Conservation (phyloP, 176 grass and related monocot genomes). For the Cenchrus americanus region DNA sequence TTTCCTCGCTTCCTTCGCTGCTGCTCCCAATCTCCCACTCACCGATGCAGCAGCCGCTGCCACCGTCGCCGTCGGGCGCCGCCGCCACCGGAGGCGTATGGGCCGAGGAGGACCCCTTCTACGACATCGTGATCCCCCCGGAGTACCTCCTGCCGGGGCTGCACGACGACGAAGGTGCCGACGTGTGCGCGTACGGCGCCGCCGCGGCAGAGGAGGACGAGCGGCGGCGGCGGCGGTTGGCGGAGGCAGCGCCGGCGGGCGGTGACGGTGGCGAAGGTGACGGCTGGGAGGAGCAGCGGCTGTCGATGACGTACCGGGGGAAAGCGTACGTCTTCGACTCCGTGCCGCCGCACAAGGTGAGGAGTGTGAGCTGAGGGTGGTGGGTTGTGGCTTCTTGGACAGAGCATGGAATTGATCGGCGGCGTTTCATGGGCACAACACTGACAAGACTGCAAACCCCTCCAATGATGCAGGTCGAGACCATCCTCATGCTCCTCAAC, state of each 20-base stretch:
- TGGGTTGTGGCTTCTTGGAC: background rate
- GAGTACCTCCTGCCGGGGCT: slow-evolving; percentile 4
- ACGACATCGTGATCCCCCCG: slow-evolving; percentile 16
- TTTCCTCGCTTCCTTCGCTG: background rate
- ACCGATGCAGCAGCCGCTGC: slow-evolving; percentile 23
- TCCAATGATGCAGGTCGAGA: slow-evolving; percentile 36
- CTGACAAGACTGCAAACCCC: background rate
- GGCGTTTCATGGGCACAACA: no score
- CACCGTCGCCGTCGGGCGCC: background rate
- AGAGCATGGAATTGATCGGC: background rate
- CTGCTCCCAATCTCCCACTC: background rate
- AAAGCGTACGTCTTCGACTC: slow-evolving; percentile 19
- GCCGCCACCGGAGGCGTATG: background rate
- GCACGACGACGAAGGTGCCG: background rate
- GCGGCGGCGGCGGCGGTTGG: background rate
- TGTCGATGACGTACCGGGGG: slow-evolving; percentile 23
- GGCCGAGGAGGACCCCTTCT: background rate
- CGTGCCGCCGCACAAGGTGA: slow-evolving; percentile 46
- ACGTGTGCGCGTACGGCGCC: background rate
- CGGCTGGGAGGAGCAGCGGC: slow-evolving; percentile 3
- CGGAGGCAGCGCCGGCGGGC: background rate
- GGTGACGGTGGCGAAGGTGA: background rate
- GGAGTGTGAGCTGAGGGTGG: background rate
- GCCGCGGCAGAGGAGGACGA: background rate
- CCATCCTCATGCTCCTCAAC: slow-evolving; percentile 43